These are phyloP conservation scores for Fusarium praegraminearum DNA, from an alignment of 2,329 filamentous ascomycete species.

Conservation along the genomic window DNA sequence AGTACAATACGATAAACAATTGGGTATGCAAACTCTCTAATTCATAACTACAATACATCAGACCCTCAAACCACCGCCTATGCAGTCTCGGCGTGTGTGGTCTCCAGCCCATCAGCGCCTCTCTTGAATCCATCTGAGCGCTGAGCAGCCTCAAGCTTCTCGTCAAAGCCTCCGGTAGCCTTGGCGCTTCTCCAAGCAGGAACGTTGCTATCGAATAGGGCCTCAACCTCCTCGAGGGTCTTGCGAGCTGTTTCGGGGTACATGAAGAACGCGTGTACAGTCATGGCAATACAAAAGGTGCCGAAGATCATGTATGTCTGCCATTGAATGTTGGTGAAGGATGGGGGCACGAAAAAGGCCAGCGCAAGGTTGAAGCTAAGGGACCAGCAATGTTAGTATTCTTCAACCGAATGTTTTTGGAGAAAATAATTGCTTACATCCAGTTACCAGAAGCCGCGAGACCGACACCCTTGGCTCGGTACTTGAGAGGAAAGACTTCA, in stretches of 20 bases:
- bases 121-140: slow-evolving; percentile 37
- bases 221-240: slow-evolving; percentile 44
- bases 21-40: not conserved
- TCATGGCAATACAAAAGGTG: slow-evolving; percentile 58
- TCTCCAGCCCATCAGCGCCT: slow-evolving; percentile 28
- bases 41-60: not conserved
- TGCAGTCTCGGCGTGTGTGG: slow-evolving; percentile 39
- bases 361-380: slow-evolving; percentile 55
- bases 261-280: slow-evolving; percentile 61
- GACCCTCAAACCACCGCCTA: not conserved
- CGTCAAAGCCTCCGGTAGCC: slow-evolving; percentile 21
- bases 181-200: slow-evolving; percentile 43
- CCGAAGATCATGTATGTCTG: slow-evolving; percentile 61
- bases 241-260: slow-evolving; percentile 66
- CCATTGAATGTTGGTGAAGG: slow-evolving; percentile 60
- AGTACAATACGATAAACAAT: not conserved
- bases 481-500: slow-evolving; percentile 63
- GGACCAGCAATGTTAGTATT: not conserved
- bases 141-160: slow-evolving; percentile 40
- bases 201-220: slow-evolving; percentile 38
- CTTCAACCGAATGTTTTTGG: not conserved
- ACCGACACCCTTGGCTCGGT: slow-evolving; percentile 66
- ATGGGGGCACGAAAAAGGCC: slow-evolving; percentile 55
- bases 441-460: slow-evolving; percentile 62
- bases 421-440: slow-evolving; percentile 47